Base-by-base conservation (phyloP, 2,329 filamentous ascomycete species). In the Trichothecium sympodiale region DNA sequence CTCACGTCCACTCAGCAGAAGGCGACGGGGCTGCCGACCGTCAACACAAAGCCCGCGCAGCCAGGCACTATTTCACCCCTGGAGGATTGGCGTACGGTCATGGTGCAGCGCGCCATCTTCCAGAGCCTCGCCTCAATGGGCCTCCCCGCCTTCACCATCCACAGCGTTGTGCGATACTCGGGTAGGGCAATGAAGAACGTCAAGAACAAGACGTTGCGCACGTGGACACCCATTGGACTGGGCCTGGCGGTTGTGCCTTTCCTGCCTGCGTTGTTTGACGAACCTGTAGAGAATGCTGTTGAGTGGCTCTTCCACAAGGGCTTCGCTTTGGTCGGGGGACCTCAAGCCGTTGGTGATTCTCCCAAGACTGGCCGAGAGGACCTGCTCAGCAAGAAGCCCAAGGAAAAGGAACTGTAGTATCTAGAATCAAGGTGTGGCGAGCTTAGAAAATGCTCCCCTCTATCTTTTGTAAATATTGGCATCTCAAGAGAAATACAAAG, bases 101-200 rank as follows among this genome's bases (percentile, higher is more conserved):
- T 95, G 83, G 80, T 79, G 17, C 85, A 98, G 63, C 69, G 91
- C 43, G 88, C 77, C 2, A 71, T 95, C 16, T 98, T 98, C 61
- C 91, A 98, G 62, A 77, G 77, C 44, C 42, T 98, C 33, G 91
- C 91, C 0, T 85, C 78, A 50, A 98, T 98, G 91, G 91, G 85
- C 2, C 59, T 96, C 45, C 91, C 89, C 1, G 89, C 88, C 0
- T 85, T 95, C 43, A 94, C 87, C 0, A 94, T 96, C 39, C 89
- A 95, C 59, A 87, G 80, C 42, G 81, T 96, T 5, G 91, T 98
- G 35, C 75, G 78, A 41, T 95, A 98, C 53, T 88, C 84, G 1
- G 87, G 91, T 1, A 69, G 69, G 28, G 86, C 86, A n/a, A 57
- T 98, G 65, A 94, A 89, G 63, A 69, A 83, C 47, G 67, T 69